Conservation (phyloP, 2,329 filamentous ascomycete genomes). For the Cytospora paraplurivora region DNA sequence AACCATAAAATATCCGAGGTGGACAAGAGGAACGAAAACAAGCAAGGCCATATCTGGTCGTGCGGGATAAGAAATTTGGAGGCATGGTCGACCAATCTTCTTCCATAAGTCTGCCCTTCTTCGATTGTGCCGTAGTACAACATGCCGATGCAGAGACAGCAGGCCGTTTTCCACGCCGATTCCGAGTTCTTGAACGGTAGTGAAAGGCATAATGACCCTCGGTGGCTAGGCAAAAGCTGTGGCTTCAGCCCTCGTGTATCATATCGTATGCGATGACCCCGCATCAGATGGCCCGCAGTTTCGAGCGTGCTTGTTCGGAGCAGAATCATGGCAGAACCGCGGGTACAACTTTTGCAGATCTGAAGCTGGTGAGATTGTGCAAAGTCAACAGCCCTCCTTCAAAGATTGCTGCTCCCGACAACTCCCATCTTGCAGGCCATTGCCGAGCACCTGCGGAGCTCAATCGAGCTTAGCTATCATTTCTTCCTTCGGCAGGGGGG, state of each 20-base stretch:
- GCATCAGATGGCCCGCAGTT: conserved; percentile 21
- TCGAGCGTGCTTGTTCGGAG: conserved; percentile 22
- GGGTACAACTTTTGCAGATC: conserved; percentile 23
- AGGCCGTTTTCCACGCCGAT: conserved; percentile 9
- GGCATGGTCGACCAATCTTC: conserved; percentile 36
- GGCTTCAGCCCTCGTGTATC: conserved; percentile 14
- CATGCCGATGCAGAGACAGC: conserved; percentile 9
- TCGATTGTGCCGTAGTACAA: conserved; percentile 13
- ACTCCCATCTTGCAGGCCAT: conserved; percentile 20
- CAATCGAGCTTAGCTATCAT: conserved; percentile 98
- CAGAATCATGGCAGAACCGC: conserved; percentile 18
- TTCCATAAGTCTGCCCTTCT: conserved; percentile 33
- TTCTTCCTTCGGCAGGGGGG: conserved; percentile 86
- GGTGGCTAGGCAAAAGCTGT: conserved; percentile 23
- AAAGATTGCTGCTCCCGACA: conserved; percentile 24
- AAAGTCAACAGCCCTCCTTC: conserved; percentile 9
- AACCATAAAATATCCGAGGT: conserved; percentile 38
- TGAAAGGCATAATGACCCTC: conserved; percentile 11
- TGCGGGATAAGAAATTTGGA: conserved; percentile 33
- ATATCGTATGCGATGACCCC: conserved; percentile 23
- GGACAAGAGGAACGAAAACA: conserved; percentile 41
- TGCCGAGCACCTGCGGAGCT: conserved; percentile 43
- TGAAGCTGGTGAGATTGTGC: conserved; percentile 18
- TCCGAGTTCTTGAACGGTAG: conserved; percentile 15
- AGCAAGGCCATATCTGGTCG: conserved; percentile 33